Conservation (phyloP, 306 rosid species). For the Hippophae gyantsensis region DNA sequence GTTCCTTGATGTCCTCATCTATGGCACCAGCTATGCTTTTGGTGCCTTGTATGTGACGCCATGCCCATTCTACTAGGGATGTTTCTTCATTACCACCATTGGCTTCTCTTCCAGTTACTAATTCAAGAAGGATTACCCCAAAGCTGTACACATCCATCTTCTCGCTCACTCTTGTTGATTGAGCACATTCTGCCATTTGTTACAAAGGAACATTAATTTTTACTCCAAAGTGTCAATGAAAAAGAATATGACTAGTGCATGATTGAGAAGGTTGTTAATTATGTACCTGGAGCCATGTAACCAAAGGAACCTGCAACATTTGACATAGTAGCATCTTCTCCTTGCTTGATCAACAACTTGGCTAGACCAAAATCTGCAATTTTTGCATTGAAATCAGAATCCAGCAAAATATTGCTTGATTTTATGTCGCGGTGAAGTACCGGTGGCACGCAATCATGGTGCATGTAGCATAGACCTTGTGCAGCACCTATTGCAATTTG, state of each 20-base stretch:
- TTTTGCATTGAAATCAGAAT: constrained; percentile 61
- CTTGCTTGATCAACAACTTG: constrained; percentile 52
- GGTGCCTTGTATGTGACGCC: constrained; percentile 31
- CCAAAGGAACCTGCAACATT: constrained; percentile 77
- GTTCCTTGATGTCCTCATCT: constrained; percentile 48
- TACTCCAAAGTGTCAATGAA: too few relatives aligned
- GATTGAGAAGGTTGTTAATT: background rate
- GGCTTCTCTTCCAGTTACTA: constrained; percentile 62
- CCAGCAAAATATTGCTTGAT: constrained; percentile 69
- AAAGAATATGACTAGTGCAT: background rate
- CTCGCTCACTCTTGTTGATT: constrained; percentile 49
- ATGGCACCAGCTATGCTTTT: constrained; percentile 32
- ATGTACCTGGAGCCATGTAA: constrained; percentile 87
- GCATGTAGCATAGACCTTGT: constrained; percentile 79
- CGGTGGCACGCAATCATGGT: constrained; percentile 58
- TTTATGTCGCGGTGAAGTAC: constrained; percentile 72
- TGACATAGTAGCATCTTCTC: constrained; percentile 68
- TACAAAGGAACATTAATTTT: background rate
- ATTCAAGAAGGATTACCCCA: constrained; percentile 67
- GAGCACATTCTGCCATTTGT: constrained; percentile 50
- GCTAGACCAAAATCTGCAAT: constrained; percentile 87
- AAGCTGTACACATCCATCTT: constrained; percentile 72
- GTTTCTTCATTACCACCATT: constrained; percentile 46
- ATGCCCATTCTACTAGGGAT: constrained; percentile 64
- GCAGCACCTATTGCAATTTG: constrained; percentile 63